Base-by-base conservation (phyloP, 1,139 yeast genomes). In the Nakaseomyces nivariensis region DNA sequence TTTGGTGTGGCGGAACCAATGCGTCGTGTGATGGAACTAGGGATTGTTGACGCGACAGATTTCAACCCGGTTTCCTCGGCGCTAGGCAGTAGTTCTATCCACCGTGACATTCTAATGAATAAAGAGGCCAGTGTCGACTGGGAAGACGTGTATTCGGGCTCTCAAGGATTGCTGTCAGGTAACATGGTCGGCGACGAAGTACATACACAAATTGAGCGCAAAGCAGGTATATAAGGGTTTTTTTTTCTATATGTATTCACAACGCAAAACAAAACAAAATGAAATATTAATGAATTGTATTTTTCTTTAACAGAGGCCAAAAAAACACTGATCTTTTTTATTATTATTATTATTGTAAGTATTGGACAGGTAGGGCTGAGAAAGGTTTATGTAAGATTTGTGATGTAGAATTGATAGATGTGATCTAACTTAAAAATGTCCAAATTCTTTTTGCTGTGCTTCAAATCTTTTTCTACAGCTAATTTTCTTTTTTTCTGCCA, bases 1-100 rank as follows among this genome's bases (percentile, higher is more conserved):
- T 89, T 85, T 67, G 98, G 70, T 27, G 51, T 66, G 40, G 96
- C 92, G n/a, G 96, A 85, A 60, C 96, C 97, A 22, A 82, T 89
- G 64, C 81, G 83, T 61, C 77, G 96, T 61, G 78, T 81, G 41
- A 88, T 90, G 96, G 97, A 90, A 58, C 71, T 85, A 61, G 74
- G 78, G 51, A 77, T 88, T 37, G 84, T 90, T n/a, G 79, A 79
- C 45, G 73, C 76, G 47, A 78, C 87, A n/a, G 88, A 84, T 51
- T 80, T 80, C 66, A 78, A 75, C 56, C 95, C 95, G n/a, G 67
- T 73, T 48, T 68, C 75, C 13, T 71, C 79, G 49, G 74, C 72
- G 48, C 42, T 38, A 25, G 61, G 72, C n/a, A 58, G 73, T 8
- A 26, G 56, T 10, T 71, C 74, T 48, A 56, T 87, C 59, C 95